Base-by-base conservation (phyloP, 2,329 filamentous ascomycete genomes). In the Arachnomyces sp. region DNA sequence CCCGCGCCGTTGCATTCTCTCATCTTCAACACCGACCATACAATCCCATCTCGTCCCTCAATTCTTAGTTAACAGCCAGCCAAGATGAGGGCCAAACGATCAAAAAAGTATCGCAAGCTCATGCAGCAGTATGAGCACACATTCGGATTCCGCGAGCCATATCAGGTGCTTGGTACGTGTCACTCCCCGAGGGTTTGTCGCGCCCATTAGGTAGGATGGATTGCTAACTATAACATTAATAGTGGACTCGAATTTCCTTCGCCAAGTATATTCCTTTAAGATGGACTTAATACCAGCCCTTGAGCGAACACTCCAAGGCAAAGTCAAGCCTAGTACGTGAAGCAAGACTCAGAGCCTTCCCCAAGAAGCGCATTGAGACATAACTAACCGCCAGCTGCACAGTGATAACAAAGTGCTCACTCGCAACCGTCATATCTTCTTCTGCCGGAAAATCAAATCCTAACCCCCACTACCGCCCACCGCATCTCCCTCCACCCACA, bases 101-200 rank as follows among this genome's bases (percentile, higher is more conserved):
- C 71, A 31, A 82, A 84, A 64, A 80, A 82, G 54, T 88, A 87
- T 62, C 78, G 81, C 58, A 95, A 95, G 79, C 79, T 95, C 56
- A 93, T 98, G 81, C 82, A 87, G 65, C 82, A 90, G 59, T 94
- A 89, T 74, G 79, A 81, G 58, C 75, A 90, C 61, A 81, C 79
- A 45, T 95, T 94, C 60, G 82, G 84, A 45, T 95, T 95, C 63
- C 85, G 89, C 52, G 84, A 92, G 66, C 88, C 92, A 8, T 96
- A 95, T 67, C 92, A 96, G 67, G 82, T 94, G 38, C 70, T 94
- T 32, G 71, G 79, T 82, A 67, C 43, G 68, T 56, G 43, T 42
- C 25, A 28, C 40, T 43, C 34, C 37, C 25, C 44, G 38, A 39
- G 39, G 34, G 39, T 31, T 28, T 41, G 29, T 31, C 15, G 39